phyloP scores from a whole-genome alignment of 2,329 filamentous ascomycete genomes.

The Cordyceps farinosa region DNA sequence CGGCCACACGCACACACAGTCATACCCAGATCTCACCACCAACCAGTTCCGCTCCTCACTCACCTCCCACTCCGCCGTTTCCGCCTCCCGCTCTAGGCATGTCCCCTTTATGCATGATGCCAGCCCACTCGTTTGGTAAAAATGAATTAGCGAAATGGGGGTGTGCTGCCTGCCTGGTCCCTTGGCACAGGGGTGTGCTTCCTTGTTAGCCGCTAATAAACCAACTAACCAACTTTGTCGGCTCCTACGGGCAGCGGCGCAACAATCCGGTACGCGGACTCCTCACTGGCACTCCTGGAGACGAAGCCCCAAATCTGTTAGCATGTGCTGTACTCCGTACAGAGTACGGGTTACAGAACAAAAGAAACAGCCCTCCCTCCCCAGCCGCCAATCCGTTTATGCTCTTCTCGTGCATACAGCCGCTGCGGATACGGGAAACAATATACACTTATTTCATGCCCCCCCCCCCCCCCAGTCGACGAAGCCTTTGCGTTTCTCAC shows the following conservation, averaged over 20 bases:
- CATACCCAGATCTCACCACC: neutral
- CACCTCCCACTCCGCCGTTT: slow-evolving; percentile 2
- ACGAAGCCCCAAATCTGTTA: neutral
- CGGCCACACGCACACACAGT: neutral
- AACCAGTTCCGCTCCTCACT: neutral
- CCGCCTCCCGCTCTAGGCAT: neutral
- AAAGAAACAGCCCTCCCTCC: neutral
- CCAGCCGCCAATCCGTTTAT: neutral
- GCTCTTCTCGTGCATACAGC: neutral
- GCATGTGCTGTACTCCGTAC: neutral
- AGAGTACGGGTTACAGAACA: neutral
- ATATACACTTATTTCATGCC: neutral
- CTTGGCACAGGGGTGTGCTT: slow-evolving; percentile 1
- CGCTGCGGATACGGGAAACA: neutral
- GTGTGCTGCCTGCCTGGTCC: neutral
- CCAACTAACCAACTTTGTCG: neutral
- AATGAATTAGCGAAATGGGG: neutral
- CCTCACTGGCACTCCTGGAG: neutral
- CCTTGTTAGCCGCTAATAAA: slow-evolving; percentile 1
- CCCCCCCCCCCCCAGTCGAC: neutral
- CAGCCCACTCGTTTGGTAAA: neutral
- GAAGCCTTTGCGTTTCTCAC: neutral
- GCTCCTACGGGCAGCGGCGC: neutral
- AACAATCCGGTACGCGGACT: neutral
- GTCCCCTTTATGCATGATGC: neutral